Evolutionary conservation across 192 early-diverging fungal species (phyloP).

Genomic region (Backusella luteola): DNA sequence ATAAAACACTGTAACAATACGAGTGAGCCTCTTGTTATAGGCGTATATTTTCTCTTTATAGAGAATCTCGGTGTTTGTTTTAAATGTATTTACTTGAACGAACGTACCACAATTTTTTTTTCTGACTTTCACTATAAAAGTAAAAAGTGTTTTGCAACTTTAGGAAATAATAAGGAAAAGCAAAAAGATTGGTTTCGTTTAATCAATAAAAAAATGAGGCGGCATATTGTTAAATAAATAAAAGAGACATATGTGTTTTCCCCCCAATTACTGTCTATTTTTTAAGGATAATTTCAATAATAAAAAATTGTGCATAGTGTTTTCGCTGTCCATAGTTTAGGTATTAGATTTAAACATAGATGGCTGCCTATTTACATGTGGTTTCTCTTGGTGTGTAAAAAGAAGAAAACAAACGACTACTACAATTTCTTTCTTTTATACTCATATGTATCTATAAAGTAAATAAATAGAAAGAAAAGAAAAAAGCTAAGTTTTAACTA

Average conservation of each 20-base stretch:
- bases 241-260: not conserved
- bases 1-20: not conserved
- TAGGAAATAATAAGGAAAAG: slow-evolving; percentile 1
- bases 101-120: not conserved
- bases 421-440: not conserved
- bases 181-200: slow-evolving; percentile 1
- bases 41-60: not conserved
- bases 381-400: not conserved
- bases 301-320: not conserved
- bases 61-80: not conserved
- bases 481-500: not conserved
- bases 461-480: not conserved
- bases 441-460: not conserved
- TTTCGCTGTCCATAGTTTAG: not conserved
- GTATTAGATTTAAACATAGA: not conserved
- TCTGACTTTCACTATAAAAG: not conserved
- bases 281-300: not conserved
- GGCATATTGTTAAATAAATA: not conserved
- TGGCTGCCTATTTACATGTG: not conserved
- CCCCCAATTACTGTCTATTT: not conserved
- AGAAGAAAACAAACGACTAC: not conserved
- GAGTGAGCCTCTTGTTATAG: not conserved
- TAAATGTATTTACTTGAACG: not conserved
- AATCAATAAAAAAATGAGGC: not conserved
- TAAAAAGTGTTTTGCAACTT: not conserved